Base-by-base conservation (phyloP, 495 filamentous ascomycete genomes). In the Hypomontagnella monticulosa region DNA sequence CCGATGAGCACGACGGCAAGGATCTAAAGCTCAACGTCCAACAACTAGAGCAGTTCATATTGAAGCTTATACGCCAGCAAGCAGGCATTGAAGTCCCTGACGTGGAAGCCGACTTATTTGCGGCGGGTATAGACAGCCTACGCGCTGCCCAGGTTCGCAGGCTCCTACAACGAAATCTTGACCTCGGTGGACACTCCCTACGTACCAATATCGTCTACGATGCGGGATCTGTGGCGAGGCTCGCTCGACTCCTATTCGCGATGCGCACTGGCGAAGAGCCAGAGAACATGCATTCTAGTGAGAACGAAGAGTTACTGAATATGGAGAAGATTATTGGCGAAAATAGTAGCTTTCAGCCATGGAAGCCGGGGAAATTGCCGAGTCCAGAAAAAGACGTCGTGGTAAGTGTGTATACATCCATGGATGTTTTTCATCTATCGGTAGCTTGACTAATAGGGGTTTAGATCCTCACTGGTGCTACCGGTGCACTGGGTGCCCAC, bases 81-180 rank as follows among this genome's bases (percentile, higher is more conserved):
- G 72, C 84, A 10, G 76, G 71, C 11, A 67, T 84, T 20, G n/a
- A 71, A 1, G 61, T 84, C 4, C 70, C 78, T 3, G 63, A 75
- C 47, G 49, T 63, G 0, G 63, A 83, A 1, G 69, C 78, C 4
- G 82, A 86, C 61, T 80, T 89, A 66, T 88, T 87, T 50, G 70
- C 79, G 0, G 74, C 80, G 5, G 86, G 86, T 6, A 66, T 89
- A n/a, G 85, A 87, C 66, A 88, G 85, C 53, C 70, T 89, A n/a
- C 82, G 83, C 44, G 83, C 85, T 4, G 87, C 87, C 14, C 82
- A 86, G 46, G 69, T 88, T 44, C 79, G 84, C 32, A 75, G 81
- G 8, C 66, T 84, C 4, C 78, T 89, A 16, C 70, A 83, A 18
- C 74, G 78, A 10, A 72, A 80, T 33, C 78, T 85, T 38, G 73